phyloP scores from a whole-genome alignment of 1,139 yeast genomes.

The Geotrichum europaeum region DNA sequence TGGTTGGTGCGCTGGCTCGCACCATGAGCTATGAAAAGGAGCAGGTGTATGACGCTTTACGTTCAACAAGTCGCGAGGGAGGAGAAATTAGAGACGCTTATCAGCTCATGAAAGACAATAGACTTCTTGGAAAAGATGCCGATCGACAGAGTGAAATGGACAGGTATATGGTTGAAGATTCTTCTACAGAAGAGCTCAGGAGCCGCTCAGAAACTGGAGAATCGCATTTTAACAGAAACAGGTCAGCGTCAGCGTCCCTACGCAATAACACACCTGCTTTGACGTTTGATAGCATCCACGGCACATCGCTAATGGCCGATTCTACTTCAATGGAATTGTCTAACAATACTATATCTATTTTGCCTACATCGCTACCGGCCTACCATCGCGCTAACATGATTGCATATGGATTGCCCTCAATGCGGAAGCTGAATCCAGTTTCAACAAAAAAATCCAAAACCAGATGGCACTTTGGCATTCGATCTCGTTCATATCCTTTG shows the following conservation, averaged over 20 bases:
- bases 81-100: slow-evolving; percentile 92
- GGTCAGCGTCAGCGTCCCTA: slow-evolving; percentile 18
- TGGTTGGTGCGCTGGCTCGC: slow-evolving; percentile 67
- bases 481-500: slow-evolving; percentile 91
- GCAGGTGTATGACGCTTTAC: slow-evolving; percentile 73
- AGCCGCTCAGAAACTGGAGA: slow-evolving; percentile 11
- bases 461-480: slow-evolving; percentile 97
- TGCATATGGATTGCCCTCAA: slow-evolving; percentile 32
- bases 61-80: slow-evolving; percentile 42
- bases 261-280: slow-evolving; percentile 33
- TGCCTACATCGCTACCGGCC: slow-evolving; percentile 90
- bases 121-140: slow-evolving; percentile 38
- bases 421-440: slow-evolving; percentile 61
- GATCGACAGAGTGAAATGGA: slow-evolving; percentile 31
- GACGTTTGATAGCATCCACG: slow-evolving; percentile 33
- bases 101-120: slow-evolving; percentile 79
- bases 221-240: slow-evolving; percentile 9
- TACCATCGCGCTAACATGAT: slow-evolving; percentile 92
- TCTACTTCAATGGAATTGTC: slow-evolving; percentile 35
- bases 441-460: slow-evolving; percentile 83
- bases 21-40: slow-evolving; percentile 93
- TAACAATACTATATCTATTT: slow-evolving; percentile 68
- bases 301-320: slow-evolving; percentile 30
- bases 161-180: slow-evolving; percentile 29
- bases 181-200: slow-evolving; percentile 17